A percentile compares a stretch with the other conserved stretches of the same genome.
Evolutionary conservation across 345 rosid species (phyloP).

Genomic region (Eucalyptus fibrosa): DNA sequence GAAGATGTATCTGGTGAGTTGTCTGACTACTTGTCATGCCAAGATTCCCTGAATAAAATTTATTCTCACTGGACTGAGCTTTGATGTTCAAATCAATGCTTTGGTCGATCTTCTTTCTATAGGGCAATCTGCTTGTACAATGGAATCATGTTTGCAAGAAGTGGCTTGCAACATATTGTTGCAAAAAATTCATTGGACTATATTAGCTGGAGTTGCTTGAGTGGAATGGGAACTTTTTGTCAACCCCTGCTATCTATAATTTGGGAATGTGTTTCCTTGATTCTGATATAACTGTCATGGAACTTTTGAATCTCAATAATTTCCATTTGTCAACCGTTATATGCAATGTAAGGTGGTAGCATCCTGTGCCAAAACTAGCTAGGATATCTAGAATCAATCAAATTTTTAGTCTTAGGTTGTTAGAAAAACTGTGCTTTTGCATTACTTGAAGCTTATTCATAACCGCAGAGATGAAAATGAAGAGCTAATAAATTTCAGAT

Average conservation of each 20-base stretch:
- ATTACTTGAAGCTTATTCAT: background rate
- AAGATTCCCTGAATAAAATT: background rate
- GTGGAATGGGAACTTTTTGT: background rate
- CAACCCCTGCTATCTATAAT: background rate
- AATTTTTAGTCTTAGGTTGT: background rate
- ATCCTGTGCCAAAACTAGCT: background rate
- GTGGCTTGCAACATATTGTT: background rate
- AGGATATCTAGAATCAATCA: background rate
- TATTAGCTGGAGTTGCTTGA: background rate
- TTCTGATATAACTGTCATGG: background rate
- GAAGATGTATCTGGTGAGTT: constrained; percentile 9
- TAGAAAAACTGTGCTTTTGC: background rate
- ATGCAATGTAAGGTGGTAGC: background rate
- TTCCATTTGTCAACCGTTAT: background rate
- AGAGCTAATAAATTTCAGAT: background rate
- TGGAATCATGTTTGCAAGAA: background rate
- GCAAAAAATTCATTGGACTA: background rate
- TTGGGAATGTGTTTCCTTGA: background rate
- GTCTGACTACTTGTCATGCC: background rate
- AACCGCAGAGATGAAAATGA: background rate
- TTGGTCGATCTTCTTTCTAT: background rate
- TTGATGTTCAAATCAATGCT: background rate
- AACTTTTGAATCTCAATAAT: background rate
- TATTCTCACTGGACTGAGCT: background rate
- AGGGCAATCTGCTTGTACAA: background rate